phyloP scores from a whole-genome alignment of 164 flowering plant species.

The Cinnamomum micranthum region DNA sequence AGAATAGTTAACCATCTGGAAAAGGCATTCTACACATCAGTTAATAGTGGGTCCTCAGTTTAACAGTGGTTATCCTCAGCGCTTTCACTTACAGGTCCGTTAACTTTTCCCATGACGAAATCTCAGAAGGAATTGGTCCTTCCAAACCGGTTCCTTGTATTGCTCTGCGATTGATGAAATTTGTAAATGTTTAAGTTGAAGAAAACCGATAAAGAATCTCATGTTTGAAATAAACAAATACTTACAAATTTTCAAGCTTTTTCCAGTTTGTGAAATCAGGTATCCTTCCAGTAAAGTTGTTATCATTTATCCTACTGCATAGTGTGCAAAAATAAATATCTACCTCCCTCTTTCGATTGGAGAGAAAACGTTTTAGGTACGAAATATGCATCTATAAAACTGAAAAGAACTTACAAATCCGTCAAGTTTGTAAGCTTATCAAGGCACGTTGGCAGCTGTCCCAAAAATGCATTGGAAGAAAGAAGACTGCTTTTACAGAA shows the following conservation, averaged over 20 bases:
- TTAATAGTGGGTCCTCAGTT: neutral
- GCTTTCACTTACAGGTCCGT: conserved; percentile 40
- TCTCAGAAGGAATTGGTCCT: conserved; percentile 65
- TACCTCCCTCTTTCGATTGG: too few species aligned
- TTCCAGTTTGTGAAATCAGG: conserved; percentile 30
- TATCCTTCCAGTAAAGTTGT: conserved; percentile 34
- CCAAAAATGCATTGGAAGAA: conserved; percentile 24
- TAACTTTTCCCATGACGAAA: conserved; percentile 41
- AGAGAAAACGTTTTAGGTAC: neutral
- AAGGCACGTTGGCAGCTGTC: conserved; percentile 18
- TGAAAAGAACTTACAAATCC: conserved; percentile 13
- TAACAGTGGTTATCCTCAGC: neutral
- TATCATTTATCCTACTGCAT: conserved; percentile 35
- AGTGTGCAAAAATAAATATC: neutral
- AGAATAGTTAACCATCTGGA: neutral
- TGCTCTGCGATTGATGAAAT: conserved; percentile 32
- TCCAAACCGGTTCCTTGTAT: conserved; percentile 57
- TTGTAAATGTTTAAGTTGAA: neutral
- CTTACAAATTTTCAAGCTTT: conserved; percentile 28
- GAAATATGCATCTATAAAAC: neutral
- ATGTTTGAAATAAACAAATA: neutral
- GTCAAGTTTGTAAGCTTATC: conserved; percentile 14
- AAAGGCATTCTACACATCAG: neutral
- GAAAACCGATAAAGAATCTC: neutral
- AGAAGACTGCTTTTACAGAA: conserved; percentile 19